Conservation (phyloP, 306 rosid genomes). For the Malus fusca region DNA sequence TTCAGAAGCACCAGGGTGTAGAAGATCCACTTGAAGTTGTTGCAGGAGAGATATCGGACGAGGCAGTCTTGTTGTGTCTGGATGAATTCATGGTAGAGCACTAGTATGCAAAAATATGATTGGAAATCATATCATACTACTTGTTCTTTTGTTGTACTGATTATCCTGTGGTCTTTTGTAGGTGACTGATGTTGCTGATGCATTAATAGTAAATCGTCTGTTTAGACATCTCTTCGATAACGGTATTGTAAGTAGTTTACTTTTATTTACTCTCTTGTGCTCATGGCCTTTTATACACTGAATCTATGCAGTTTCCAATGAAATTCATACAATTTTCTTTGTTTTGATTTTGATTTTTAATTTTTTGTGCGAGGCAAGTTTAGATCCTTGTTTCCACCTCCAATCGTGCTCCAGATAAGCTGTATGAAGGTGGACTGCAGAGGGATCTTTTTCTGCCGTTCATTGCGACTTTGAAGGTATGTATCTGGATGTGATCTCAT, state of each 20-base stretch:
- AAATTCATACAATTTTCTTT: constrained; percentile 7
- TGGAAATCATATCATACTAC: constrained; percentile 4
- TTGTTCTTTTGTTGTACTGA: constrained; percentile 16
- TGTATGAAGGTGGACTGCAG: constrained; percentile 94
- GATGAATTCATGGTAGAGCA: constrained; percentile 88
- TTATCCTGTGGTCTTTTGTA: constrained; percentile 18
- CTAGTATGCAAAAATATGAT: not conserved
- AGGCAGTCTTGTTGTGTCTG: constrained; percentile 79
- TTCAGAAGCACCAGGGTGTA: constrained; percentile 83
- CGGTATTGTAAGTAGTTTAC: constrained; percentile 64
- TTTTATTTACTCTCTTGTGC: not conserved
- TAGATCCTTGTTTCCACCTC: constrained; percentile 93
- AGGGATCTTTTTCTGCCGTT: constrained; percentile 94
- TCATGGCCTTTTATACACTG: constrained; percentile 3
- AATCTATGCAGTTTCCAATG: constrained; percentile 5
- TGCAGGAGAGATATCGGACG: constrained; percentile 83
- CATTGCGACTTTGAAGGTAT: constrained; percentile 78
- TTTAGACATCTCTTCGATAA: constrained; percentile 69
- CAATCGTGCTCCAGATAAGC: constrained; percentile 89
- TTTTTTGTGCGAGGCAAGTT: constrained; percentile 29
- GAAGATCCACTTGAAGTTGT: constrained; percentile 94
- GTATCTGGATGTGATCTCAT: constrained; percentile 4
- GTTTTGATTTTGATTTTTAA: not conserved
- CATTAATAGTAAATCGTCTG: constrained; percentile 78
- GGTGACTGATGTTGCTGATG: constrained; percentile 99